A percentile compares a stretch with the other conserved stretches of the same genome.
These are phyloP conservation scores for Alternaria sp. DNA, from an alignment of 2,329 filamentous ascomycete species.

Conservation along the genomic window DNA sequence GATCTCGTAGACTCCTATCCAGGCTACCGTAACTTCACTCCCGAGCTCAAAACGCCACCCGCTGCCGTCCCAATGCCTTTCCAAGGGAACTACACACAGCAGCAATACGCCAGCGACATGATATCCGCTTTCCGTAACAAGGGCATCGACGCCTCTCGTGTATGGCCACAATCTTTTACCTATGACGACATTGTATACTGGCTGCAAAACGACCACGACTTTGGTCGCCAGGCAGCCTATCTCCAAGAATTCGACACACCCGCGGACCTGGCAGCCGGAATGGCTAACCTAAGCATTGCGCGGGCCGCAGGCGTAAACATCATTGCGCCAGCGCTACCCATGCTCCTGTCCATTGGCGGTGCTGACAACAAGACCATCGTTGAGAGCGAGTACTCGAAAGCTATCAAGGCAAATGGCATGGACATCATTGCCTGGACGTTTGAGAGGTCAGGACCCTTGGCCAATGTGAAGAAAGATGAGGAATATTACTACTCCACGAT, in stretches of 20 bases:
- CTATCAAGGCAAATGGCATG: conserved; percentile 67
- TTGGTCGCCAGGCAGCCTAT: conserved; percentile 67
- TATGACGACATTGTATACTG: conserved; percentile 71
- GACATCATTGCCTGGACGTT: conserved; percentile 72
- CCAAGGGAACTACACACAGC: conserved; percentile 66
- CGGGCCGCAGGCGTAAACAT: conserved; percentile 66
- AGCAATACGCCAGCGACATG: conserved; percentile 69
- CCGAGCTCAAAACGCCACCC: conserved; percentile 70
- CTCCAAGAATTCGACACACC: conserved; percentile 66
- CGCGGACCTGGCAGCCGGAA: conserved; percentile 59
- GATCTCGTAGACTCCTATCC: conserved; percentile 62
- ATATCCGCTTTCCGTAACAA: conserved; percentile 51
- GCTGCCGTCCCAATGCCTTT: conserved; percentile 69
- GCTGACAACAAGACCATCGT: conserved; percentile 62
- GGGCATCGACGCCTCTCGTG: conserved; percentile 46
- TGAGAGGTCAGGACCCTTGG: conserved; percentile 69
- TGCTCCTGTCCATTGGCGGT: conserved; percentile 62
- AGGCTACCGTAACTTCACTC: conserved; percentile 67
- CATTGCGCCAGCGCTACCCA: conserved; percentile 68
- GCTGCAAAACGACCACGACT: conserved; percentile 68
- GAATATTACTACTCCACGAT: conserved; percentile 56
- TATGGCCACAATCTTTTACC: conserved; percentile 69
- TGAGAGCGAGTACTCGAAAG: conserved; percentile 68
- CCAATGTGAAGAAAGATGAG: conserved; percentile 48
- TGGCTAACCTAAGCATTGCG: conserved; percentile 64